Base-by-base conservation (phyloP, 164 flowering plant species). In the Magnolia sinica region DNA sequence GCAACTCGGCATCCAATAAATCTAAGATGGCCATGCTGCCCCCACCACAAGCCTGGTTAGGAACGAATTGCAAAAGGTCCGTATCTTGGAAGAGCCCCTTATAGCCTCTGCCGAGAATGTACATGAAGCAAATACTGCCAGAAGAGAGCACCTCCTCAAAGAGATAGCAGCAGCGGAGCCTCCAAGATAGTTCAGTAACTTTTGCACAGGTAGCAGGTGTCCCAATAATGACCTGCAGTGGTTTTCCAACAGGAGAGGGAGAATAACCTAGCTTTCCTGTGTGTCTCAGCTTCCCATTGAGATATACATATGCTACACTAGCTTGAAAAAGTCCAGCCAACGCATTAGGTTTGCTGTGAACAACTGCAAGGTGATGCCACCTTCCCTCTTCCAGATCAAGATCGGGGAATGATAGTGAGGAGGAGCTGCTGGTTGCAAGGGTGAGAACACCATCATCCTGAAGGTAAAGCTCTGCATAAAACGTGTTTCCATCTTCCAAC, bases 321-420 rank as follows among this genome's bases (percentile, higher is more conserved):
- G 98, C 95, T 84, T 96, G 99, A 79, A 96, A 94, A 8, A 96
- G 88, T 70, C 99, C 99, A 79, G 99, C 99, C 79, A 96, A 88
- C 72, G 99, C 99, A 91, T 92, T 96, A 37, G 99, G 99, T 79
- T 96, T 96, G 85, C 92, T 96, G 81, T 96, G 99, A 78, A 96
- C 93, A 83, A 96, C 89, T 64, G 95, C 98, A 84, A 96, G 98
- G 82, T 96, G 99, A 87, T 96, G 96, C 99, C 99, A 96, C 80
- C 90, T 87, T 70, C 91, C 97, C 84, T 96, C 97, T 74, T 89
- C 98, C 79, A 93, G 81, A 68, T 94, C 99, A 74, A 89, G 77
- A 16, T 95, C 95, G 68, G 98, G 81, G 85, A 94, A 94, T 69
- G 99, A 89, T 55, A 94, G 83, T 49, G 88, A 89, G 79, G 81